These are phyloP conservation scores for Bocquillonia castaneifolia DNA, from an alignment of 441 rosid species.

Conservation along the genomic window DNA sequence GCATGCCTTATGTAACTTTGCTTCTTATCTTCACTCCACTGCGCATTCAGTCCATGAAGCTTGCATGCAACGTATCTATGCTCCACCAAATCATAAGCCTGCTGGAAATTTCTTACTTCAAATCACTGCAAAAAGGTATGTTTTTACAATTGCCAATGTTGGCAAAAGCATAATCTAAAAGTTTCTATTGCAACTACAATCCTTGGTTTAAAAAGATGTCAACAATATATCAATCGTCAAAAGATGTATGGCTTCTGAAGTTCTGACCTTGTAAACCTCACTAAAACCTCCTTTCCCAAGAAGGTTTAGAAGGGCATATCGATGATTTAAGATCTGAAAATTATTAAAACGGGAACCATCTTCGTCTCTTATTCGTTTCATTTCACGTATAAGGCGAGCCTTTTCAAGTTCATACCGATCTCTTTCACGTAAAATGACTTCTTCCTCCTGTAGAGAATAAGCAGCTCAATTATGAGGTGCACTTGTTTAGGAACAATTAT, in stretches of 20 bases:
- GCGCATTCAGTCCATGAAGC: slow-evolving; percentile 97
- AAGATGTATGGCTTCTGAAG: slow-evolving; percentile 23
- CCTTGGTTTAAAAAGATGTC: slow-evolving; percentile 8
- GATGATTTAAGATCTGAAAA: slow-evolving; percentile 82
- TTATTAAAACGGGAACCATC: slow-evolving; percentile 97
- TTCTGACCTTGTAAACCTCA: slow-evolving; percentile 98
- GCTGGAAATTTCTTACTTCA: slow-evolving; percentile 71
- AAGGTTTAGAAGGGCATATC: slow-evolving; percentile 93
- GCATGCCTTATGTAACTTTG: slow-evolving; percentile 97
- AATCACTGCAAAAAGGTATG: slow-evolving; percentile 54
- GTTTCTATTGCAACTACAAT: slow-evolving; percentile 20
- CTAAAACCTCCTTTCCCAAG: slow-evolving; percentile 99
- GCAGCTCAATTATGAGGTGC: slow-evolving; percentile 21
- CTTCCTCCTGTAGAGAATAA: slow-evolving; percentile 72
- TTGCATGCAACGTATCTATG: slow-evolving; percentile 97
- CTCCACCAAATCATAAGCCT: slow-evolving; percentile 98
- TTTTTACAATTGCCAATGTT: slow-evolving; percentile 53
- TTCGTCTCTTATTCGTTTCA: slow-evolving; percentile 98
- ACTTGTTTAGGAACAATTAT: slow-evolving; percentile 1
- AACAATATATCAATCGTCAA: slow-evolving; percentile 23
- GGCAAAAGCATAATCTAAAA: slow-evolving; percentile 38
- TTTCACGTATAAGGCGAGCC: slow-evolving; percentile 94
- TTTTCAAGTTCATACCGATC: slow-evolving; percentile 95
- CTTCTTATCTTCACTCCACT: slow-evolving; percentile 99
- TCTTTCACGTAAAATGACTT: slow-evolving; percentile 82